These are phyloP conservation scores for Podospora conica DNA, from an alignment of 495 filamentous ascomycete genomes.

Conservation along the genomic window DNA sequence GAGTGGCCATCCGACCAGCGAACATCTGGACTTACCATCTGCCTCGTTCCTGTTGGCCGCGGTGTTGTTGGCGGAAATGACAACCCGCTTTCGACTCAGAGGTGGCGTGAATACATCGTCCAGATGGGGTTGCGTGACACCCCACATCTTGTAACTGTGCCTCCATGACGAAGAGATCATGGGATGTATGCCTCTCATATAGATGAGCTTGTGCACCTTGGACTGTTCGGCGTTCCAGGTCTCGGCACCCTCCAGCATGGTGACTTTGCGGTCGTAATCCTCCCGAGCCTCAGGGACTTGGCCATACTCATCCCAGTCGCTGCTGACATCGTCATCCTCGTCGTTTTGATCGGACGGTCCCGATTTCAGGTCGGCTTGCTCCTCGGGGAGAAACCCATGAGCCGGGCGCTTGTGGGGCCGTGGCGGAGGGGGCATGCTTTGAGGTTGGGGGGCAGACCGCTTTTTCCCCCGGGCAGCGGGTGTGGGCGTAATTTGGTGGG, in stretches of 20 bases:
- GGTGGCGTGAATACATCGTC: slow-evolving; percentile 22
- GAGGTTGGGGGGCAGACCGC: not conserved
- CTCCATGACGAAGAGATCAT: slow-evolving; percentile 29
- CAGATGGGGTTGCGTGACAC: slow-evolving; percentile 20
- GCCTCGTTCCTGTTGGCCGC: slow-evolving; percentile 22
- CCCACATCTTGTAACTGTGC: slow-evolving; percentile 28
- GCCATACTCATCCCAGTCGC: slow-evolving; percentile 27
- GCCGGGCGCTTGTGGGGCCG: not conserved
- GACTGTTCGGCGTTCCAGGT: slow-evolving; percentile 25
- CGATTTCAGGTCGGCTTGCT: not conserved
- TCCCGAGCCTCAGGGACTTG: slow-evolving; percentile 9
- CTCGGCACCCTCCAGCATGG: slow-evolving; percentile 18
- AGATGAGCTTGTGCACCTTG: slow-evolving; percentile 26
- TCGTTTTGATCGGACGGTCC: not conserved
- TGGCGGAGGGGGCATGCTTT: not conserved
- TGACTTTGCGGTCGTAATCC: slow-evolving; percentile 17
- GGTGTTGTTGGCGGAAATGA: slow-evolving; percentile 21
- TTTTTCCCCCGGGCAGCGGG: not conserved
- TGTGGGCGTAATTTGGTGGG: not conserved
- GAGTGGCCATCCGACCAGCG: not conserved
- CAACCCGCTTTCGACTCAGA: slow-evolving; percentile 21
- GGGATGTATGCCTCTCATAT: slow-evolving; percentile 27
- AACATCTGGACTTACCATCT: slow-evolving; percentile 14
- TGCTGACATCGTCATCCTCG: slow-evolving; percentile 15
- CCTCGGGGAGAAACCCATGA: not conserved